Evolutionary conservation across 1,284 basidiomycete genomes (phyloP), one percentile per base, ranked within the genome.

Genomic region (Grifola frondosa): DNA sequence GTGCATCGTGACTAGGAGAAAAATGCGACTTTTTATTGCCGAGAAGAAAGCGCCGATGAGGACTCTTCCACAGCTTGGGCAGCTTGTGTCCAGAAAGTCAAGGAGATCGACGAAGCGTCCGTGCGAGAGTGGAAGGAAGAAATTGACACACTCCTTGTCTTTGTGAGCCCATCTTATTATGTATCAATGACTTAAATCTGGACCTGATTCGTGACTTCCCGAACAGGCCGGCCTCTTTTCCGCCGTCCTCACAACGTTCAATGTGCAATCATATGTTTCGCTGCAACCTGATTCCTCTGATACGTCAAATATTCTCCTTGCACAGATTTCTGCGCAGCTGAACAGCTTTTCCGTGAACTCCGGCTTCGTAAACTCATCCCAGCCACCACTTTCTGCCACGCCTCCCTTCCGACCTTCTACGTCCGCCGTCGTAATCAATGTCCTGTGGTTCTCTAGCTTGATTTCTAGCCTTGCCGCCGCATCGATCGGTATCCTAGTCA

Each of bases 101-200:
- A 54, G 32, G 50, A 52, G 3, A 42, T 55, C 19, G 53, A 53
- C 20, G 51, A 53, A 13, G 47, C 38, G 9, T 38, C 38, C 11
- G 47, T 55, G 2, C 38, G 49, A 24, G 49, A 47, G 11, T 55
- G 55, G 55, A 57, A 57, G 29, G 53, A 55, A 20, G 55, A 57
- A 21, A 53, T 57, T 13, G 51, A 57, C 21, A 50, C 55, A 2
- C 49, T 55, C 17, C 49, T 57, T 6, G 51, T 57, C 11, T 55
- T 55, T 37, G 55, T 57, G 39, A 37, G 55, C 42, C 34, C 28
- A 5, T 22, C 6, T 50, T 12, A 42, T 16, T 15, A 30, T 15
- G 15, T 6, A 12, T 5, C 0, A 31, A 15, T 31, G 30, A 8
- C 9, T 31, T 31, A 15, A 17, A 8, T 7, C 19, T 8, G 19